These are phyloP conservation scores for Lachnellula arida DNA, from an alignment of 2,329 filamentous ascomycete genomes.

Conservation along the genomic window DNA sequence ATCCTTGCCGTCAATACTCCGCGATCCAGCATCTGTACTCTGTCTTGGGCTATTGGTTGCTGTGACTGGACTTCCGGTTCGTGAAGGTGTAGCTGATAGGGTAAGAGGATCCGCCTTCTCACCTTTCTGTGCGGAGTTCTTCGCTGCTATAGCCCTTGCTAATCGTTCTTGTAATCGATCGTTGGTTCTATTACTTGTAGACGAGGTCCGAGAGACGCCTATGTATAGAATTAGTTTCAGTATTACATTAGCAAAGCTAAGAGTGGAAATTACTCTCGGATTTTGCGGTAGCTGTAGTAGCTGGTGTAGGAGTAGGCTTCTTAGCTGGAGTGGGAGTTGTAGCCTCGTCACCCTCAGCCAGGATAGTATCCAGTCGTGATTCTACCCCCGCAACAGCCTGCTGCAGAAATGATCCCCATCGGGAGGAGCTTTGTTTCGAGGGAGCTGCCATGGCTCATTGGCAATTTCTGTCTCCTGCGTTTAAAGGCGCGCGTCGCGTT, in stretches of 20 bases:
- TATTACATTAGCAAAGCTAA: not conserved
- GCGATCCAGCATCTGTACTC: constrained; percentile 39
- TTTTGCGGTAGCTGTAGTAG: constrained; percentile 32
- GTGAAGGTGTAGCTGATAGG: constrained; percentile 44
- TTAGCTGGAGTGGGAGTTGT: constrained; percentile 35
- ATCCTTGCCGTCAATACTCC: constrained; percentile 7
- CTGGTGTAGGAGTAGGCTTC: constrained; percentile 35
- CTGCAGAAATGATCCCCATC: constrained; percentile 78
- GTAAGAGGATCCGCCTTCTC: constrained; percentile 43
- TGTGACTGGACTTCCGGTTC: constrained; percentile 48
- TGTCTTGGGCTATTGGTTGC: constrained; percentile 38
- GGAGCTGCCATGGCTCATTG: constrained; percentile 27
- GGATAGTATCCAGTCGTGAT: constrained; percentile 84
- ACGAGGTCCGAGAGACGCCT: constrained; percentile 58
- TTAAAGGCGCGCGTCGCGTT: constrained; percentile 17
- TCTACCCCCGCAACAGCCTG: constrained; percentile 93
- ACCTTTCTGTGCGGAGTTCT: constrained; percentile 44
- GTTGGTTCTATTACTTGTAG: constrained; percentile 60
- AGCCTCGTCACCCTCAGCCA: constrained; percentile 69
- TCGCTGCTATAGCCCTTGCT: constrained; percentile 79
- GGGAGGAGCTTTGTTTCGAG: constrained; percentile 47
- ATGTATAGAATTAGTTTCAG: not conserved
- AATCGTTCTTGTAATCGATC: constrained; percentile 86
- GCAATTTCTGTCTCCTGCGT: constrained; percentile 9
- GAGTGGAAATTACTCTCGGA: constrained; percentile 30